phyloP scores from a whole-genome alignment of 1,284 basidiomycete genomes.

The Pseudomicrostroma phylloplanum region DNA sequence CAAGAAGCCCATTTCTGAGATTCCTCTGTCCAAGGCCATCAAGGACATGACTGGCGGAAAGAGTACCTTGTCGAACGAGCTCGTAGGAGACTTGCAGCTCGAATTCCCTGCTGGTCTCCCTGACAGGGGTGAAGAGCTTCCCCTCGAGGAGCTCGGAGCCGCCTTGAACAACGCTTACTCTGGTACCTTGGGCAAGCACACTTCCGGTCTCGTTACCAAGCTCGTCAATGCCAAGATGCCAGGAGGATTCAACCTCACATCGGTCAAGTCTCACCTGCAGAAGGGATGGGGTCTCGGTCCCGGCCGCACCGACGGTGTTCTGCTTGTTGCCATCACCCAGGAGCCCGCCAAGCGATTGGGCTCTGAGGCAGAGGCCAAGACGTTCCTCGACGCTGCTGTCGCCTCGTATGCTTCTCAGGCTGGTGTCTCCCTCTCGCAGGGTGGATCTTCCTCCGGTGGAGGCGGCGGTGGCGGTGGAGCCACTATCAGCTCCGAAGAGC shows the following conservation, averaged over 20 bases:
- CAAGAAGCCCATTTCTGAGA: constrained; percentile 85
- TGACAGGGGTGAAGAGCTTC: constrained; percentile 94
- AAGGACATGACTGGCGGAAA: constrained; percentile 98
- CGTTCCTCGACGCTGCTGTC: constrained; percentile 84
- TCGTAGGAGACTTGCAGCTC: constrained; percentile 75
- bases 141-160: constrained; percentile 79
- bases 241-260: constrained; percentile 91
- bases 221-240: constrained; percentile 95
- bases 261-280: constrained; percentile 64
- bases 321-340: constrained; percentile 81
- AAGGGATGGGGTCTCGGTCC: constrained; percentile 74
- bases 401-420: constrained; percentile 76
- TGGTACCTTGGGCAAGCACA: constrained; percentile 88
- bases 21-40: constrained; percentile 89
- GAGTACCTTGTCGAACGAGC: constrained; percentile 95
- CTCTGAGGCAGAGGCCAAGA: constrained; percentile 83
- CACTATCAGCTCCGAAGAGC: constrained; percentile 94
- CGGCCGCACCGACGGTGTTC: constrained; percentile 78
- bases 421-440: constrained; percentile 67
- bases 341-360: constrained; percentile 90
- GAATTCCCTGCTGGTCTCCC: constrained; percentile 55
- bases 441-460: constrained; percentile 60
- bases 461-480: constrained; percentile 55
- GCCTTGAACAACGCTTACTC: constrained; percentile 74
- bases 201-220: constrained; percentile 82